phyloP scores from a whole-genome alignment of 2,329 filamentous ascomycete genomes.

The Pseudogymnoascus sp. region DNA sequence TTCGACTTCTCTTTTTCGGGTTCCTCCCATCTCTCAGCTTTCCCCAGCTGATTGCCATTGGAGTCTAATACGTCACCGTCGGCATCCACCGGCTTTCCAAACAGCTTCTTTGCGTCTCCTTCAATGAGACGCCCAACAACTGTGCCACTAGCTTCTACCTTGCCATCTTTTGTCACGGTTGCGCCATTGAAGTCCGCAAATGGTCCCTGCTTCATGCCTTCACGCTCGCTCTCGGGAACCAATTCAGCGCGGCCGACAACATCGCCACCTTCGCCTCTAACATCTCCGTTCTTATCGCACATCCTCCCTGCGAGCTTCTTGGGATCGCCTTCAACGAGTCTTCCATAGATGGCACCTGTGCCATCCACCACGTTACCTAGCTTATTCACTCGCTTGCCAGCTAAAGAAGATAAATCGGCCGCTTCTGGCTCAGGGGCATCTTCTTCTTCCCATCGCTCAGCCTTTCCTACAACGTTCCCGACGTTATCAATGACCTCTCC shows the following conservation, averaged over 20 bases:
- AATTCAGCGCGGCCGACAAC: constrained; percentile 62
- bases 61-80: constrained; percentile 77
- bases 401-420: constrained; percentile 53
- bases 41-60: constrained; percentile 55
- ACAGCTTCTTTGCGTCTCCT: constrained; percentile 65
- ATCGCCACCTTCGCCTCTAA: constrained; percentile 66
- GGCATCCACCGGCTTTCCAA: constrained; percentile 68
- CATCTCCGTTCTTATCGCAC: constrained; percentile 64
- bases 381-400: constrained; percentile 67
- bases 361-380: constrained; percentile 54
- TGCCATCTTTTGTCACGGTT: constrained; percentile 62
- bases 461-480: constrained; percentile 61
- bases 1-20: constrained; percentile 42
- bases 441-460: constrained; percentile 58
- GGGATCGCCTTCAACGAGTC: constrained; percentile 59
- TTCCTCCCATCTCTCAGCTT: constrained; percentile 52
- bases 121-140: constrained; percentile 64
- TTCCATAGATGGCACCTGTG: constrained; percentile 51
- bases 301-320: constrained; percentile 59
- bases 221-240: constrained; percentile 59
- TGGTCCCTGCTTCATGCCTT: constrained; percentile 56
- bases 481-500: constrained; percentile 61
- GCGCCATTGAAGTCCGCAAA: constrained; percentile 61
- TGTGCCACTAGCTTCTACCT: constrained; percentile 58
- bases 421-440: constrained; percentile 38